A percentile compares a stretch with the other conserved stretches of the same genome.
Conservation (phyloP, 1,284 basidiomycete genomes). For the Leccinum huronense region DNA sequence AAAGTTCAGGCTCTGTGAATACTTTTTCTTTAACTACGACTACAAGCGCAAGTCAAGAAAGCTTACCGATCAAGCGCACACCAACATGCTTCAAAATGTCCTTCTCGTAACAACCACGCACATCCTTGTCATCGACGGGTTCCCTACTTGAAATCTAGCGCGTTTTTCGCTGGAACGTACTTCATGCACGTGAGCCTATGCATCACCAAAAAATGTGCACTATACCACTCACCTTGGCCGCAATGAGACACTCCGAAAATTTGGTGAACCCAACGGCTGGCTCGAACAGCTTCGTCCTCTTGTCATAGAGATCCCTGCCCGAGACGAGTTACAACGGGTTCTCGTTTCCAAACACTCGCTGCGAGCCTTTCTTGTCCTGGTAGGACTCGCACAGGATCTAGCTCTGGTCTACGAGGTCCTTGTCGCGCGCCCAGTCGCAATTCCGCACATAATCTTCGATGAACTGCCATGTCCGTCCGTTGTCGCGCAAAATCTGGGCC, state of each 20-base stretch:
- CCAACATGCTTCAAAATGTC: slow-evolving; percentile 93
- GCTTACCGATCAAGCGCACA: slow-evolving; percentile 87
- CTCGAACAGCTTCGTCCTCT: slow-evolving; percentile 78
- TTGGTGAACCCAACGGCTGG: slow-evolving; percentile 93
- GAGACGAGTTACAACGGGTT: slow-evolving; percentile 81
- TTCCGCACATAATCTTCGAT: slow-evolving; percentile 88
- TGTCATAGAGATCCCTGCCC: slow-evolving; percentile 74
- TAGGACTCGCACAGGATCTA: slow-evolving; percentile 95
- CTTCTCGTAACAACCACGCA: slow-evolving; percentile 91
- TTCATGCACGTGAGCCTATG: slow-evolving; percentile 31
- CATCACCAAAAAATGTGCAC: not conserved
- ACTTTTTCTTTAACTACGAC: not conserved
- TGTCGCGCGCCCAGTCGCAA: slow-evolving; percentile 90
- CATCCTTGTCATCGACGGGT: slow-evolving; percentile 97
- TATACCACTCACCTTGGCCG: slow-evolving; percentile 72
- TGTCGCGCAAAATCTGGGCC: slow-evolving; percentile 71
- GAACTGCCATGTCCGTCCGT: slow-evolving; percentile 76
- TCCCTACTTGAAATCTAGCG: slow-evolving; percentile 86
- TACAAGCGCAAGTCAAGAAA: slow-evolving; percentile 1
- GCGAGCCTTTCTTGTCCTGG: slow-evolving; percentile 78
- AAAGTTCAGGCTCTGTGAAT: slow-evolving; percentile 86
- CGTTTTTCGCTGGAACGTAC: slow-evolving; percentile 57
- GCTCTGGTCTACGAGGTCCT: slow-evolving; percentile 72
- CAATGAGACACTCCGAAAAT: slow-evolving; percentile 94
- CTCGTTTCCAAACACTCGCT: slow-evolving; percentile 54